Evolutionary conservation across 2,329 filamentous ascomycete species (phyloP).

Genomic region (Immersiporthe knoxdaviesiana): DNA sequence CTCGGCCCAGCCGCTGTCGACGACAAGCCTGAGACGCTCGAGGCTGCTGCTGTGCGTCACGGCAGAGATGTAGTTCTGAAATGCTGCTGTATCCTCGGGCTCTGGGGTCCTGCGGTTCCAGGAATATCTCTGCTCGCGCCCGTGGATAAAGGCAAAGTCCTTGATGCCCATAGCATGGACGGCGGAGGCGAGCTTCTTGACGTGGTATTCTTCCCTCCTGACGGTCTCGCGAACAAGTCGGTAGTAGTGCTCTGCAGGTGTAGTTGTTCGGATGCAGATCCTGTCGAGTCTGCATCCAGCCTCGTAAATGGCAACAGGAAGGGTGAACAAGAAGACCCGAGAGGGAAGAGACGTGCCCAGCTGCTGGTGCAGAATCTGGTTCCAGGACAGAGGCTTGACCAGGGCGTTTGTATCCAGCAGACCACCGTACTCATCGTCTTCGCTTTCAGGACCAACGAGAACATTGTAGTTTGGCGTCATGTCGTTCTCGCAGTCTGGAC

Average conservation of each 20-base stretch:
- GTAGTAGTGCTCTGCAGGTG: conserved; percentile 20
- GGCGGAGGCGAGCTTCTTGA: not conserved
- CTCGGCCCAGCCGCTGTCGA: conserved; percentile 23
- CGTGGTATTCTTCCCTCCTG: not conserved
- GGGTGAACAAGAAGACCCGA: conserved; percentile 9
- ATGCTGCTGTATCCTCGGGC: conserved; percentile 4
- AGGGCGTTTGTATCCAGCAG: conserved; percentile 23
- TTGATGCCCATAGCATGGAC: conserved; percentile 14
- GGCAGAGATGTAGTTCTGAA: conserved; percentile 14
- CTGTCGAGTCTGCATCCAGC: conserved; percentile 18
- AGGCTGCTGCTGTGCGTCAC: conserved; percentile 19
- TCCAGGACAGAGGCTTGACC: conserved; percentile 23
- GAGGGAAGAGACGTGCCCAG: conserved; percentile 6
- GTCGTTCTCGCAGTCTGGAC: too few species aligned
- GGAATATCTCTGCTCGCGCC: not conserved
- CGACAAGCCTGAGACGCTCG: conserved; percentile 15
- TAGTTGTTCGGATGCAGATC: conserved; percentile 15
- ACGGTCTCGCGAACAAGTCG: not conserved
- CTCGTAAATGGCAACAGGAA: conserved; percentile 8
- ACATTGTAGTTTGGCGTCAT: not conserved
- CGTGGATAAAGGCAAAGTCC: conserved; percentile 21
- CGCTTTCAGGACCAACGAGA: not conserved
- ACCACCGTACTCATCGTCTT: conserved; percentile 3
- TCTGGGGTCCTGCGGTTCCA: not conserved
- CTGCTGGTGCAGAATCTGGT: conserved; percentile 3